phyloP scores from a whole-genome alignment of 2,329 filamentous ascomycete genomes.

The Pseudocercospora macadamiae region DNA sequence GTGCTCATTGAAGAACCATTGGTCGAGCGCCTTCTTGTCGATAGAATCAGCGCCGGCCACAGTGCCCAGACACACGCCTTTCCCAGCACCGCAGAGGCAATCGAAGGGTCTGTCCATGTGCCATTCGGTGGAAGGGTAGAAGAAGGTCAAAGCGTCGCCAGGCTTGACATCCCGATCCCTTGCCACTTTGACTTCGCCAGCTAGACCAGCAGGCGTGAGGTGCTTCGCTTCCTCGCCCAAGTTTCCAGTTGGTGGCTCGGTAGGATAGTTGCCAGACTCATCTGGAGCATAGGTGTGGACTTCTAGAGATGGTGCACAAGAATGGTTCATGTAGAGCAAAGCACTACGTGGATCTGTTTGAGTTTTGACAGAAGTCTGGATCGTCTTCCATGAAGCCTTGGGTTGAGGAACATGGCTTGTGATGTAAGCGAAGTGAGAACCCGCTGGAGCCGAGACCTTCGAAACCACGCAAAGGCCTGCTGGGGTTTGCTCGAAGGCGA shows the following conservation, averaged over 20 bases:
- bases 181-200: conserved; percentile 30
- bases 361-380: conserved; percentile 52
- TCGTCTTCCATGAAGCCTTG: conserved; percentile 54
- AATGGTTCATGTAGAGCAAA: conserved; percentile 62
- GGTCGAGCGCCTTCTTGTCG: conserved; percentile 25
- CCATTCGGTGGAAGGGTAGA: conserved; percentile 56
- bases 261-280: conserved; percentile 31
- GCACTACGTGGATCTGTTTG: conserved; percentile 62
- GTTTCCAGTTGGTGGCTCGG: conserved; percentile 24
- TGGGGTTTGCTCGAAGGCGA: conserved; percentile 42
- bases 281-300: conserved; percentile 52
- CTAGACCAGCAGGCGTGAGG: conserved; percentile 21
- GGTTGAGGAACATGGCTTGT: conserved; percentile 48
- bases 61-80: conserved; percentile 41
- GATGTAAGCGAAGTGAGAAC: conserved; percentile 55
- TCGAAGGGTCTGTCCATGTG: conserved; percentile 52
- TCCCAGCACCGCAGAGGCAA: conserved; percentile 46
- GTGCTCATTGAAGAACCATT: conserved; percentile 46
- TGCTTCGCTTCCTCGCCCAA: conserved; percentile 22
- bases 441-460: conserved; percentile 53
- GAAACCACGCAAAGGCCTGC: conserved; percentile 51
- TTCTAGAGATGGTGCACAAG: conserved; percentile 53
- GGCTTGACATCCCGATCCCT: conserved; percentile 43
- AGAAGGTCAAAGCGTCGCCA: conserved; percentile 52
- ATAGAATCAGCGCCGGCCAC: conserved; percentile 47